phyloP scores from a whole-genome alignment of 2,329 filamentous ascomycete genomes.

The Penicillium concentricum region DNA sequence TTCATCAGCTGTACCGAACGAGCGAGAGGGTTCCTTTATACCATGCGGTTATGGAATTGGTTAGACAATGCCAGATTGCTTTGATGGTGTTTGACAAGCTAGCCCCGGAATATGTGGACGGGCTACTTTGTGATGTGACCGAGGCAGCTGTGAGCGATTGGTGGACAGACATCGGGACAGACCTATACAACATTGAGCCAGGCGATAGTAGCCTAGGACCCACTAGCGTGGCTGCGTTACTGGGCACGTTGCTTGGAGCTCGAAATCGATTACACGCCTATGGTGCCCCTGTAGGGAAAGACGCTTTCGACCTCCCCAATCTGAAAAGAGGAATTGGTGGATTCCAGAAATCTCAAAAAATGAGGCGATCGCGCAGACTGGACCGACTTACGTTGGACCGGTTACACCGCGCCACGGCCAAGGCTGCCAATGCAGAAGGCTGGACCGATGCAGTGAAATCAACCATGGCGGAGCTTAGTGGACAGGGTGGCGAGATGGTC shows the following conservation, averaged over 20 bases:
- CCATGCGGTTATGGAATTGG: slow-evolving; percentile 78
- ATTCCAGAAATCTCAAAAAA: slow-evolving; percentile 86
- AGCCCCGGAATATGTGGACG: slow-evolving; percentile 85
- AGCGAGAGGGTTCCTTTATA: slow-evolving; percentile 78
- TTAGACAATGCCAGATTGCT: slow-evolving; percentile 88
- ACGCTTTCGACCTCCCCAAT: slow-evolving; percentile 80
- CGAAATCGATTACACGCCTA: slow-evolving; percentile 83
- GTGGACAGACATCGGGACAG: slow-evolving; percentile 92
- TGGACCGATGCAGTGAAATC: slow-evolving; percentile 95
- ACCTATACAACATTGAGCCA: slow-evolving; percentile 89
- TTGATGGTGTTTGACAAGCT: slow-evolving; percentile 84
- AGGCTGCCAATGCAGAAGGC: slow-evolving; percentile 81
- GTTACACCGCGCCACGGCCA: slow-evolving; percentile 80
- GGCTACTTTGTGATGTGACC: slow-evolving; percentile 87
- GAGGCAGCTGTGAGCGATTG: slow-evolving; percentile 88
- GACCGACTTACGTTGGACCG: slow-evolving; percentile 80
- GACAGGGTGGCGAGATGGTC: slow-evolving; percentile 90
- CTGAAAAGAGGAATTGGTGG: slow-evolving; percentile 81
- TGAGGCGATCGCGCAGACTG: slow-evolving; percentile 73
- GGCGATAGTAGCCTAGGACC: slow-evolving; percentile 90
- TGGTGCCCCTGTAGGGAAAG: slow-evolving; percentile 81
- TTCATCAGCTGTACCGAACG: slow-evolving; percentile 83
- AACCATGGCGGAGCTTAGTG: slow-evolving; percentile 87
- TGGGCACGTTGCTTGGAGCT: slow-evolving; percentile 86
- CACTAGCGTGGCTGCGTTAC: slow-evolving; percentile 80